phyloP scores from a whole-genome alignment of 768 basidiomycete species.

The Mycena haematopus region DNA sequence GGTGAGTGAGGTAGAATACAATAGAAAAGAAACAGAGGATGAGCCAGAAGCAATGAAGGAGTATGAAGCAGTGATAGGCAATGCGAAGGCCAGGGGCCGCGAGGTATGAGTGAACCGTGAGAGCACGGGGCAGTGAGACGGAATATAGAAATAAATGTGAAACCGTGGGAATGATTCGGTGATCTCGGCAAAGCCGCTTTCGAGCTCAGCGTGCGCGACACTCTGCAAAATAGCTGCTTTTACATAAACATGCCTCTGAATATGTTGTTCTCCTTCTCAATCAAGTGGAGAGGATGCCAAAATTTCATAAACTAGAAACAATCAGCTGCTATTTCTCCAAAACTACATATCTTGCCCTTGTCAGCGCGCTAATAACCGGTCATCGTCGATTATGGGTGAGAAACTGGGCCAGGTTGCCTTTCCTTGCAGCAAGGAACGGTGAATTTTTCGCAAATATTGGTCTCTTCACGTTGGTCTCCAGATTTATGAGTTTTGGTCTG shows the following conservation, averaged over 20 bases:
- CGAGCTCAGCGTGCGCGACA: too few species aligned
- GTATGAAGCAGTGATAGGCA: too few species aligned
- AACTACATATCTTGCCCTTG: constrained; percentile 40
- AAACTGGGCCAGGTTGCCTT: constrained; percentile 9
- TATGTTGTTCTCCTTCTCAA: constrained; percentile 51
- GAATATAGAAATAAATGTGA: too few species aligned
- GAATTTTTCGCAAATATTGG: constrained; percentile 87
- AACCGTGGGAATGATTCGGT: too few species aligned
- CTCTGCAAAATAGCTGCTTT: constrained; percentile 40
- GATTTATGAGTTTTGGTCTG: constrained; percentile 65
- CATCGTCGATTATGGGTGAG: constrained; percentile 56
- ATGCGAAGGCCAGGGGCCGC: too few species aligned
- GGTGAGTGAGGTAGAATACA: too few species aligned
- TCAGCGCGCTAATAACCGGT: constrained; percentile 64
- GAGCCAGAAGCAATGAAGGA: too few species aligned
- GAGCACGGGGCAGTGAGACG: too few species aligned
- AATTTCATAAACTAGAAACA: constrained; percentile 41
- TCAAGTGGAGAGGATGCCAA: constrained; percentile 59
- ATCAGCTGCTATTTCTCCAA: not conserved
- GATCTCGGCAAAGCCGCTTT: too few species aligned
- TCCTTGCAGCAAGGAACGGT: constrained; percentile 39
- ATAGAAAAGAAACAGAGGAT: too few species aligned
- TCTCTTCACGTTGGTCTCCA: constrained; percentile 79
- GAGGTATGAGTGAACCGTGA: too few species aligned
- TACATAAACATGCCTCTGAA: constrained; percentile 60